Base-by-base conservation (phyloP, 805 yeast genomes). In the Cyberlindnera americana region DNA sequence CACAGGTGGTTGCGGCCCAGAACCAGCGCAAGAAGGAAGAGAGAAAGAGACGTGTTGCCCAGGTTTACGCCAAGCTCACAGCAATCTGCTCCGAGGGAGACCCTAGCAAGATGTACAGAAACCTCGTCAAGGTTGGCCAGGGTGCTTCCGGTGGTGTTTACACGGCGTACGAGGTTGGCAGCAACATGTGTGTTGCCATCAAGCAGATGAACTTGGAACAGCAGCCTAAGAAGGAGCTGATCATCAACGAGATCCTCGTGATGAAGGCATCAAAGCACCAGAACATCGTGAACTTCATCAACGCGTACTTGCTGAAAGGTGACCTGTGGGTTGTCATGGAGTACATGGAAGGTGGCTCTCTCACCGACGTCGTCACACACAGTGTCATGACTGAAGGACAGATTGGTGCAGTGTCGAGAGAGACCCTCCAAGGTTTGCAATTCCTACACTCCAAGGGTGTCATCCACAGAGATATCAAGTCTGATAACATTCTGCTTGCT, bases 141-240 rank as follows among this genome's bases (percentile, higher is more conserved):
- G 99, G 99, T 56, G 99, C 99, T 0, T 83, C 95, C 13, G 99
- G 99, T 39, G 95, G 95, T 28, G 99, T 93, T 22, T 93, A 82
- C 55, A 87, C 93, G 22, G 97, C 97, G 0, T 77, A 81, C 52
- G 84, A 81, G 49, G 57, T 64, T 24, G 72, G 73, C 14, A 70
- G 72, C 17, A 69, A 70, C 40, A 66, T 67, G 22, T 70, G 78
- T 35, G 97, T 93, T 27, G 99, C 99, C 8, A 86, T 93, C 52
- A 93, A 93, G 60, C 97, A 93, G 67, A 93, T 93, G 95, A 88
- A 88, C 54, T 66, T 93, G 39, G 95, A 86, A 50, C 83, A 83
- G 53, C 99, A 93, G 62, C 98, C 98, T 8, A 86, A 90, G 69
- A 91, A 91, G 61, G 98, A 93, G 56, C 70, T 91, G 33, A 93